A percentile compares a stretch with the other conserved stretches of the same genome.
These are phyloP conservation scores for Amanita molliuscula DNA, from an alignment of 768 basidiomycete genomes.

Conservation along the genomic window DNA sequence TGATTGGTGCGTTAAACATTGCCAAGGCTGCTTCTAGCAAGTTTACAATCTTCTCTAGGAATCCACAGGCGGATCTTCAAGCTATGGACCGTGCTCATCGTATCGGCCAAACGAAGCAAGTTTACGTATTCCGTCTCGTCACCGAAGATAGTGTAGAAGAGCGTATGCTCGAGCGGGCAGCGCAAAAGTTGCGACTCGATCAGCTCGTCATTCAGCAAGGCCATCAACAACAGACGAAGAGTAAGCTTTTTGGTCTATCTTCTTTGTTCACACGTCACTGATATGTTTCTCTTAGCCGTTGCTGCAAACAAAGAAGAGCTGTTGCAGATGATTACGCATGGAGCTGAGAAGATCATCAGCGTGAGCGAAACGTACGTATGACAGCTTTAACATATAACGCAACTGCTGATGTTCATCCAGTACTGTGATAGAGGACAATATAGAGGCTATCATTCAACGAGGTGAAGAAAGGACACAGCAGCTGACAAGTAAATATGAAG, in stretches of 20 bases:
- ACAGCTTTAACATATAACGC: not conserved
- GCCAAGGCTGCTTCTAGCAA: not conserved
- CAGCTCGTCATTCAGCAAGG: conserved; percentile 98
- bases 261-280: not conserved
- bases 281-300: conserved; percentile 31
- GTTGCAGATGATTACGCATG: conserved; percentile 96
- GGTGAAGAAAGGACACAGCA: conserved; percentile 88
- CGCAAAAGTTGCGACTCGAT: conserved; percentile 90
- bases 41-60: conserved; percentile 39
- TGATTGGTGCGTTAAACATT: conserved; percentile 61
- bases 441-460: conserved; percentile 84
- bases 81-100: conserved; percentile 98
- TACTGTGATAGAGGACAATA: conserved; percentile 75
- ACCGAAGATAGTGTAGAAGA: conserved; percentile 95
- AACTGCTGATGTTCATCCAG: conserved; percentile 23
- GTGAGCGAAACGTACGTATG: conserved; percentile 53
- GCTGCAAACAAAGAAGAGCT: conserved; percentile 94
- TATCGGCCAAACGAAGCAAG: conserved; percentile 95
- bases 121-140: conserved; percentile 94
- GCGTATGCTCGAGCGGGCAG: conserved; percentile 88
- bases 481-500: conserved; percentile 87
- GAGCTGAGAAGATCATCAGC: conserved; percentile 95
- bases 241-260: conserved; percentile 23
- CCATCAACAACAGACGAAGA: conserved; percentile 71
- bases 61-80: conserved; percentile 97